phyloP scores from a whole-genome alignment of 768 basidiomycete genomes.

The Sarcodon aspratus region DNA sequence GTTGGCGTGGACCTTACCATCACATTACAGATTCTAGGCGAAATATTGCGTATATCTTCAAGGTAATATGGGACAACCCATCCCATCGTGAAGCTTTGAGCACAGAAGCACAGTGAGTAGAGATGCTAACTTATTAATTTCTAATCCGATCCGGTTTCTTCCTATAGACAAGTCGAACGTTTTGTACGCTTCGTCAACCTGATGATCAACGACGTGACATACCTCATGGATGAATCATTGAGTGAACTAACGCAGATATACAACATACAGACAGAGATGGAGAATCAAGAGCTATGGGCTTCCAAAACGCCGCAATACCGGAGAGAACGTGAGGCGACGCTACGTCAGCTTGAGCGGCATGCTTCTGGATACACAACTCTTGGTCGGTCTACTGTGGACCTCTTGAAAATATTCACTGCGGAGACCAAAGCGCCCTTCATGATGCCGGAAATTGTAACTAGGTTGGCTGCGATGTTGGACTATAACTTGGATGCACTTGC shows the following conservation, averaged over 20 bases:
- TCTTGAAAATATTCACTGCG: slow-evolving; percentile 86
- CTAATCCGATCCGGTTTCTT: background rate
- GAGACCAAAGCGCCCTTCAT: slow-evolving; percentile 90
- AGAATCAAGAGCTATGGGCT: slow-evolving; percentile 59
- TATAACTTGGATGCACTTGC: slow-evolving; percentile 86
- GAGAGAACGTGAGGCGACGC: slow-evolving; percentile 69
- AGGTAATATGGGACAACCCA: slow-evolving; percentile 87
- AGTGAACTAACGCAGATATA: slow-evolving; percentile 83
- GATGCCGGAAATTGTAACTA: slow-evolving; percentile 92
- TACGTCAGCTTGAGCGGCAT: slow-evolving; percentile 74
- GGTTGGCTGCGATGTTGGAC: slow-evolving; percentile 92
- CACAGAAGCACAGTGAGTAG: slow-evolving; percentile 58
- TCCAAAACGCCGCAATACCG: slow-evolving; percentile 57
- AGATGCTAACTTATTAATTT: background rate
- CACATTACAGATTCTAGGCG: slow-evolving; percentile 51
- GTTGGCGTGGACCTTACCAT: slow-evolving; percentile 4
- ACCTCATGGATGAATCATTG: slow-evolving; percentile 93
- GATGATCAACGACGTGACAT: slow-evolving; percentile 98
- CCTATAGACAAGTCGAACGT: slow-evolving; percentile 69
- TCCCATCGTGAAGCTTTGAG: slow-evolving; percentile 80
- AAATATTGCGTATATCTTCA: slow-evolving; percentile 80
- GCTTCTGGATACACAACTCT: slow-evolving; percentile 82
- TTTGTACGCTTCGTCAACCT: slow-evolving; percentile 95
- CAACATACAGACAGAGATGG: slow-evolving; percentile 79
- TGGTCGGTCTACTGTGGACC: slow-evolving; percentile 79